Evolutionary conservation across 495 filamentous ascomycete species (phyloP).

Genomic region (Rhypophila decipiens): DNA sequence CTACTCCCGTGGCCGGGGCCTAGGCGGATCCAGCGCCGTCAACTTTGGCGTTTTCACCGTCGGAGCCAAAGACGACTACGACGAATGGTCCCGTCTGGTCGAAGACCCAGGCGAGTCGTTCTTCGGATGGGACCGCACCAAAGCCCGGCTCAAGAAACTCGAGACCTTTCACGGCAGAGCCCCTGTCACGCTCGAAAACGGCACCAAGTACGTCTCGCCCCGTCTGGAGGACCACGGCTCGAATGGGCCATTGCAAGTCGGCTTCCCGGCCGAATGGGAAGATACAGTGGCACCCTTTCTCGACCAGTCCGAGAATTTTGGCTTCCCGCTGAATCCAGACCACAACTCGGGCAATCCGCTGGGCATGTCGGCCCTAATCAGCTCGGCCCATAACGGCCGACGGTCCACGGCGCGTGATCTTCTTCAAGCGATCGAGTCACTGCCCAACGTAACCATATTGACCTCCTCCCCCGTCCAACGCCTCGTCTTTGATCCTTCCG

Average conservation of each 20-base stretch:
- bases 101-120: constrained; percentile 26
- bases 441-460: constrained; percentile 46
- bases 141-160: constrained; percentile 41
- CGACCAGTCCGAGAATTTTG: constrained; percentile 39
- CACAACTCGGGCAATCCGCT: constrained; percentile 57
- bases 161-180: constrained; percentile 46
- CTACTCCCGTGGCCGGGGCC: constrained; percentile 51
- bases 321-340: constrained; percentile 46
- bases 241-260: constrained; percentile 40
- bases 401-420: constrained; percentile 50
- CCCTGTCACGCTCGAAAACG: constrained; percentile 22
- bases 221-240: constrained; percentile 41
- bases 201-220: constrained; percentile 27
- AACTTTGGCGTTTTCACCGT: constrained; percentile 57
- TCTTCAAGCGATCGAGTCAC: constrained; percentile 22
- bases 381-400: constrained; percentile 39
- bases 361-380: constrained; percentile 46
- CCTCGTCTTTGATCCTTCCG: constrained; percentile 44
- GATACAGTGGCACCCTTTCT: constrained; percentile 32
- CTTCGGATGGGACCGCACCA: constrained; percentile 47
- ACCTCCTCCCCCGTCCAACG: constrained; percentile 43
- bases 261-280: constrained; percentile 45
- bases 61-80: constrained; percentile 55
- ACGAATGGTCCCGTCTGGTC: constrained; percentile 41
- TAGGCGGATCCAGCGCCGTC: constrained; percentile 56